Conservation (phyloP, 441 rosid genomes). For the Euphorbia schlechtendalii region DNA sequence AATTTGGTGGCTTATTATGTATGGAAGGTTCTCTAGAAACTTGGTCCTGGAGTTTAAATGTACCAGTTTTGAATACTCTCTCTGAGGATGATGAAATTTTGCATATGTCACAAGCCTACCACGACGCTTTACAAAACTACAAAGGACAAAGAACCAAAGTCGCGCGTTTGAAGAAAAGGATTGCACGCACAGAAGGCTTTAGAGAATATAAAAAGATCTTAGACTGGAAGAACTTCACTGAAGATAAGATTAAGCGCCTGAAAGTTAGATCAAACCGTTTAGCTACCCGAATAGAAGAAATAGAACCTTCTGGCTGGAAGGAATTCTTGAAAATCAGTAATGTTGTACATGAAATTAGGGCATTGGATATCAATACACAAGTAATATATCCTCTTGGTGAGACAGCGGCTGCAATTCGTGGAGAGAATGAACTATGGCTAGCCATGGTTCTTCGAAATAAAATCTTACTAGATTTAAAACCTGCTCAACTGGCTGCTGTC, state of each 20-base stretch:
- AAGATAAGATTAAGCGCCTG: constrained; percentile 75
- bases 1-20: constrained; percentile 71
- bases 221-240: constrained; percentile 48
- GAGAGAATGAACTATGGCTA: constrained; percentile 94
- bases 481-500: constrained; percentile 83
- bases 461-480: constrained; percentile 59
- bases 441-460: constrained; percentile 78
- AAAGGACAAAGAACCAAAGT: constrained; percentile 64
- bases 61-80: constrained; percentile 82
- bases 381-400: constrained; percentile 81
- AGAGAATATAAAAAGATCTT: constrained; percentile 73
- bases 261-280: constrained; percentile 64
- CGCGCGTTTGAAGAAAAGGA: constrained; percentile 74
- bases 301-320: constrained; percentile 96
- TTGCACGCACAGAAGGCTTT: constrained; percentile 78
- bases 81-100: constrained; percentile 59
- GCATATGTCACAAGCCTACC: constrained; percentile 51
- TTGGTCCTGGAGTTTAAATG: constrained; percentile 96
- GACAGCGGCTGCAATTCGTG: constrained; percentile 92
- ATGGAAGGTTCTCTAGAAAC: constrained; percentile 89
- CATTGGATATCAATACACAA: constrained; percentile 66
- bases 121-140: constrained; percentile 54
- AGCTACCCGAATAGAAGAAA: constrained; percentile 60
- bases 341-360: constrained; percentile 77
- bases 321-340: constrained; percentile 81